phyloP scores from a whole-genome alignment of 352 stramenopile species.

The Globisporangium cylindrosporum region DNA sequence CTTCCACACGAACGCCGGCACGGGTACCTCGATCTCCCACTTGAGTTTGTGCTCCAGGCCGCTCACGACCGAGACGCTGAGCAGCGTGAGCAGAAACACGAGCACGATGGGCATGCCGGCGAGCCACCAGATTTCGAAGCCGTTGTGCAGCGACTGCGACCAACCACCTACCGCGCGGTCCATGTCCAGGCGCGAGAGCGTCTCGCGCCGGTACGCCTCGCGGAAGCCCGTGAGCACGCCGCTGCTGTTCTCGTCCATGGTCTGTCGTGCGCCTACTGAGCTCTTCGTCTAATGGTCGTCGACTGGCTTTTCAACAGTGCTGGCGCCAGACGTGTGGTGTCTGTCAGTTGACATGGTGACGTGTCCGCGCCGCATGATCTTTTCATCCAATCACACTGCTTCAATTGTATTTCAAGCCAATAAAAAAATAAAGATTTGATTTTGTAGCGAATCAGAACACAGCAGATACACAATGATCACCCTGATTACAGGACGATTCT shows the following conservation, averaged over 20 bases:
- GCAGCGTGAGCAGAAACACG: conserved; percentile 65
- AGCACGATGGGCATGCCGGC: conserved; percentile 74
- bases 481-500: neutral
- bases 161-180: conserved; percentile 28
- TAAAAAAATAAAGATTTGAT: neutral
- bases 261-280: neutral
- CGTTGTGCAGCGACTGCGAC: conserved; percentile 66
- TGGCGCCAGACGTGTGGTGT: no score
- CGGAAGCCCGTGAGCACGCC: conserved; percentile 40
- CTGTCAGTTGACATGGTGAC: conserved; percentile 17
- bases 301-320: neutral
- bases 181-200: conserved; percentile 44
- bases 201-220: conserved; percentile 54
- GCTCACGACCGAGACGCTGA: conserved; percentile 72
- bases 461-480: neutral
- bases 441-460: neutral
- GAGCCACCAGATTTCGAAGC: conserved; percentile 86
- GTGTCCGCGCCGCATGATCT: conserved; percentile 17
- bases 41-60: conserved; percentile 43
- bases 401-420: neutral
- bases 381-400: neutral
- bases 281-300: neutral
- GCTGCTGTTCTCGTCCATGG: conserved; percentile 65
- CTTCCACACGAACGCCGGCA: conserved; percentile 17
- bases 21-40: conserved; percentile 23